A percentile compares a stretch with the other conserved stretches of the same genome.
phyloP scores from a whole-genome alignment of 208 protist genomes.

The Wallacemonas sp. region DNA sequence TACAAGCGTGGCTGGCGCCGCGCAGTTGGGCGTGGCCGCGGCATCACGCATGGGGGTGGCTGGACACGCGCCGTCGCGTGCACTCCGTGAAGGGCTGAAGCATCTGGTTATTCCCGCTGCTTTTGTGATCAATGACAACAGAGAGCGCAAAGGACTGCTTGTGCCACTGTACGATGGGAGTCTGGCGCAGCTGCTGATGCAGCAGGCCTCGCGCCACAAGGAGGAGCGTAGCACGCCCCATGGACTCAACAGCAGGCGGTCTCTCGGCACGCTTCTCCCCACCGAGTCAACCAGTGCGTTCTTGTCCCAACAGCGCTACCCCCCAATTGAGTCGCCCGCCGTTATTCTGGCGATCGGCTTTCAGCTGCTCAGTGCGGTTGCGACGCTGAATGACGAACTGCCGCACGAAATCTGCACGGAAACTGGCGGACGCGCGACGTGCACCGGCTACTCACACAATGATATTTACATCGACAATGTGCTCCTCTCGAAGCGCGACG shows the following conservation, averaged over 20 bases:
- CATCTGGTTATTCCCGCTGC: slow-evolving; percentile 71
- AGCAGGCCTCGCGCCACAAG: background rate
- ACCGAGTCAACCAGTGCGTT: slow-evolving; percentile 25
- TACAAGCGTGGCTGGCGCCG: background rate
- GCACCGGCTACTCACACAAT: slow-evolving; percentile 74
- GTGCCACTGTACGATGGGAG: slow-evolving; percentile 74
- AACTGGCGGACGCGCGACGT: slow-evolving; percentile 1
- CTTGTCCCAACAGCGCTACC: slow-evolving; percentile 24
- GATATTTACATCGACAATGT: slow-evolving; percentile 86
- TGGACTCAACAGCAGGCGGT: no score
- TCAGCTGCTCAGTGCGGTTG: slow-evolving; percentile 65
- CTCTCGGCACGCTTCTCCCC: no score
- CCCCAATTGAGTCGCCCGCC: slow-evolving; percentile 31
- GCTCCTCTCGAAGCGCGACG: slow-evolving; percentile 37
- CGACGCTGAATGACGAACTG: slow-evolving; percentile 52
- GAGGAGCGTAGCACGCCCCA: no score
- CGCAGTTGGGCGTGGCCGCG: no score
- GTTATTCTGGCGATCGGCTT: slow-evolving; percentile 61
- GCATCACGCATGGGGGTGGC: no score
- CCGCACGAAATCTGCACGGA: slow-evolving; percentile 31
- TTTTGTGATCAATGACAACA: slow-evolving; percentile 32
- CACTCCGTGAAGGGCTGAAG: slow-evolving; percentile 15
- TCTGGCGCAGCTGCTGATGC: slow-evolving; percentile 57
- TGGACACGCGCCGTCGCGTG: no score
- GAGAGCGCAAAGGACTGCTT: slow-evolving; percentile 53